Percentiles rank a stretch among this genome's conserved stretches.
Evolutionary conservation across 108 stramenopile species (phyloP).

Genomic region (Mediolabrus comicus): DNA sequence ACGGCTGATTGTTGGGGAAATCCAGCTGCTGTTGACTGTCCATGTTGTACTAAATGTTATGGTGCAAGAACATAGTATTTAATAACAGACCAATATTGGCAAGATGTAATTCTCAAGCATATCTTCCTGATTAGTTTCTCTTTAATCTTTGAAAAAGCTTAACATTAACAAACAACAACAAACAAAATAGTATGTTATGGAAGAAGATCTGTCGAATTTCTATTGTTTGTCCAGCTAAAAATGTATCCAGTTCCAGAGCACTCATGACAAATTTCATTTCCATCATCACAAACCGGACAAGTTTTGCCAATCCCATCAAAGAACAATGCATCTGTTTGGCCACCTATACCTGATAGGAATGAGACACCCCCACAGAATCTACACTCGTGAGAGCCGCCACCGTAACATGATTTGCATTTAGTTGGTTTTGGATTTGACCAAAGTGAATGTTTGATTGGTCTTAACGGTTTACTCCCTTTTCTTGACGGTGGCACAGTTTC

Average conservation of each 20-base stretch:
- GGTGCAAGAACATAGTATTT: neutral
- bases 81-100: neutral
- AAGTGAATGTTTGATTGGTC: neutral
- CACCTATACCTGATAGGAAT: constrained; percentile 29
- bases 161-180: neutral
- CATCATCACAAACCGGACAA: constrained; percentile 44
- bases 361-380: constrained; percentile 37
- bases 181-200: constrained; percentile 5
- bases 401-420: constrained; percentile 20
- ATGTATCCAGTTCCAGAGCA: constrained; percentile 42
- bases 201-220: constrained; percentile 8
- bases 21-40: constrained; percentile 34
- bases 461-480: neutral
- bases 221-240: constrained; percentile 26
- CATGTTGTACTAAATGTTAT: constrained; percentile 39
- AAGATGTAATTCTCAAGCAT: neutral
- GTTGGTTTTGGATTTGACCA: constrained; percentile 16
- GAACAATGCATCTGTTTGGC: constrained; percentile 33
- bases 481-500: neutral
- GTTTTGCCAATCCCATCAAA: constrained; percentile 27
- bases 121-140: too few species aligned
- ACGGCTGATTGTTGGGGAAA: constrained; percentile 46
- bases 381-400: constrained; percentile 16
- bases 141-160: neutral
- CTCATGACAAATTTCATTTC: constrained; percentile 20